Evolutionary conservation across 192 early-diverging fungal genomes (phyloP), one percentile per base, ranked within the genome.

Genomic region (Coemansia sp.): DNA sequence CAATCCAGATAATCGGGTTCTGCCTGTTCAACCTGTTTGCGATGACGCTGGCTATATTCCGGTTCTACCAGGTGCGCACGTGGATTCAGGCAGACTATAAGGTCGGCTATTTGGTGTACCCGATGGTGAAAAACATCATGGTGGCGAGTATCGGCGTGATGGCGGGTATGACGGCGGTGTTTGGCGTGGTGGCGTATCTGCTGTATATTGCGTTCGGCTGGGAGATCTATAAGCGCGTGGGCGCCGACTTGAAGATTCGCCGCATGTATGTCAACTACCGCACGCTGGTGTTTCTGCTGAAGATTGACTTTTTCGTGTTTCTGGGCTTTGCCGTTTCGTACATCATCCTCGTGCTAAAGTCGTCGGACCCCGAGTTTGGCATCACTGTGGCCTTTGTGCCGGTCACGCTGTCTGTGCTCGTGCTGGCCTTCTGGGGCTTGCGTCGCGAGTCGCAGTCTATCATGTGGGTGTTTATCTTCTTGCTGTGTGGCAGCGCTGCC

Each of bases 331-430:
- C 79, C 0, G 74, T 86, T 1, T 75, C 80, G 48, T 92, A 86
- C 70, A 79, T 91, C 18, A 87, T 85, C 11, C 65, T 93, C 37
- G 70, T 91, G 18, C 68, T 83, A 26, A 77, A 77, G 61, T 71
- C 72, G 31, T 69, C 68, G 20, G 80, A 83, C 65, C 71, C 79
- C 25, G 79, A 82, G 69, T 82, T 82, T 62, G 79, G 34, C 31
- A 77, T 82, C 31, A 82, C 79, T 10, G 48, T 82, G 8, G 79
- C 75, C 20, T 59, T 77, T 59, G 75, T 82, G 58, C 79, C 79
- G 3, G 26, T 82, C 11, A 82, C 79, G 10, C 61, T 82, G 20
- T 16, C 70, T 18, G 79, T 82, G 6, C 72, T 82, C 58, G 58
- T 62, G 36, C 58, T 82, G 79, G 79, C 79, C 31, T 76, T 82